Evolutionary conservation across 768 basidiomycete genomes (phyloP), one percentile per base, ranked within the genome.

Genomic region (Termitomyces sp.): DNA sequence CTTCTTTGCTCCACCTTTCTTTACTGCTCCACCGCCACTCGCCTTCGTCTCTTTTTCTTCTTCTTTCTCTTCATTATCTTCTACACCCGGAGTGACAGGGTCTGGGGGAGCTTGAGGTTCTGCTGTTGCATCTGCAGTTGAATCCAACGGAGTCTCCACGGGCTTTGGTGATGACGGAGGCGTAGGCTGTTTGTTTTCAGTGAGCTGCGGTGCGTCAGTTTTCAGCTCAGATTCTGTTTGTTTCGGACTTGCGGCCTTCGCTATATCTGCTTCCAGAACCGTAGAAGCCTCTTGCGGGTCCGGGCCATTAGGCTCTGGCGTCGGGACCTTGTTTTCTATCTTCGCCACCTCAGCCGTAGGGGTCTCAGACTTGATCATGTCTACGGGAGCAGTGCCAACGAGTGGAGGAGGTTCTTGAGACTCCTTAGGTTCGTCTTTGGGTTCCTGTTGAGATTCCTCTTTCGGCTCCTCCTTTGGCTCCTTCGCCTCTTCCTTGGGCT

Each of bases 21-120:
- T 62, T 55, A 55, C 59, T 28, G 59, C 65, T 37, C 37, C 47
- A 42, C 47, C 47, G 51, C 62, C 51, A n/a, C 62, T 44, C 52
- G 56, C 55, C 47, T 56, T 55, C 55, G 50, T 26, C 58, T 61
- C 56, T 28, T 59, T 62, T 15, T 61, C 47, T 54, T 62, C 56
- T 26, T 68, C 47, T n/a, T 63, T 49, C 31, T 62, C 58, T 34
- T 63, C 55, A 34, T 60, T 62, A 18, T 61, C 63, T 33, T 63
- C 58, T 18, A 31, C 61, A 28, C 49, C 46, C 26, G 63, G 63
- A 24, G 59, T 64, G 48, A 39, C 42, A 16, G 48, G 46, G 10
- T 63, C 60, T 20, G 28, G 29, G 42, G 56, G 57, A 12, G 59
- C 55, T 48, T 62, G 55, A 28, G 59, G 54, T 33, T 60, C 61